Evolutionary conservation across 441 rosid species (phyloP), one percentile per base, ranked within the genome.

Genomic region (Gossypium laxum): DNA sequence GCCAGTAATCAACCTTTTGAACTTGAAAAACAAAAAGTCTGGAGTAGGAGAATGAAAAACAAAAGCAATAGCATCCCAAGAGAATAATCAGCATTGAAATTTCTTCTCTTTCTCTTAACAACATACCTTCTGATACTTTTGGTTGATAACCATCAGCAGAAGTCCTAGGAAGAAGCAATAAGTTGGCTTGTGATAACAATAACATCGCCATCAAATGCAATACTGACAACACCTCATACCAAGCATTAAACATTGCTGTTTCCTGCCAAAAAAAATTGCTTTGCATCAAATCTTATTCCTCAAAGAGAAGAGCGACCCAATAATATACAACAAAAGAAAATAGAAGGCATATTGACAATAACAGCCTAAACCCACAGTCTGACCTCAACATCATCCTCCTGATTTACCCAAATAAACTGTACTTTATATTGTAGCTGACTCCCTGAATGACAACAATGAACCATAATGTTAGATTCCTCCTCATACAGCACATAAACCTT

Each of bases 151-250:
- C 92, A 85, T 88, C 95, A 47, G 81, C 75, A 52, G 95, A 88
- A 72, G 90, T 85, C 81, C 93, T 86, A 38, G 98, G 98, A 81
- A 91, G 90, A 77, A 95, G 96, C 50, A 89, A 83, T 75, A 89
- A 82, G 82, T 91, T 95, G 84, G 97, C 96, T 78, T 89, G 95
- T 64, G 93, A 89, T 78, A 95, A 70, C 51, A 79, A 85, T 72
- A 91, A 82, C 88, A 87, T 89, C 18, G 99, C 98, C 98, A 92
- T 91, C 85, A 95, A 83, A 84, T 95, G 99, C 86, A 95, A 83
- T 74, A 95, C 92, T 32, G 99, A 95, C 81, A 95, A 82, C 47
- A 90, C 81, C 84, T 92, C 99, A 72, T 89, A 92, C 98, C 99
- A 95, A 50, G 90, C 90, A 79, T 85, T 86, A 66, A 86, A 83